These are phyloP conservation scores for Cystobasidium pallidum DNA, from an alignment of 1,284 basidiomycete genomes.

Conservation along the genomic window DNA sequence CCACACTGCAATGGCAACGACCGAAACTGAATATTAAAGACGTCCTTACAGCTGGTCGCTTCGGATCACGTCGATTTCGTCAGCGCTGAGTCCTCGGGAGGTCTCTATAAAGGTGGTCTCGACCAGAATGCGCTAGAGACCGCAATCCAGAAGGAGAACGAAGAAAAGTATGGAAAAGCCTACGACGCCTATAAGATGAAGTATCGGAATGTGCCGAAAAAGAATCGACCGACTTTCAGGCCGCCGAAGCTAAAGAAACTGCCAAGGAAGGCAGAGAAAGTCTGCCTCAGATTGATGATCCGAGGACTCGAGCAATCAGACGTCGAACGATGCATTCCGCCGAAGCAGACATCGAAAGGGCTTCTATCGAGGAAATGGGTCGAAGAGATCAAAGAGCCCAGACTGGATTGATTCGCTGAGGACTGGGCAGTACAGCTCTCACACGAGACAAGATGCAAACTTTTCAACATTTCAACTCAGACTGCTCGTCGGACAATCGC, in stretches of 20 bases:
- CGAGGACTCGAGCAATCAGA: constrained; percentile 24
- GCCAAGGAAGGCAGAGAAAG: not conserved
- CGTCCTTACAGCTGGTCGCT: constrained; percentile 25
- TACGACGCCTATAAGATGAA: not conserved
- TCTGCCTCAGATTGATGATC: constrained; percentile 9
- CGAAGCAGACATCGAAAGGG: not conserved
- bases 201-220: not conserved
- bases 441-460: not conserved
- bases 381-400: not conserved
- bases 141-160: not conserved
- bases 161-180: not conserved
- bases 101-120: not conserved
- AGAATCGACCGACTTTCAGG: not conserved
- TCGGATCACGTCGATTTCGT: constrained; percentile 30
- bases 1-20: too few species aligned
- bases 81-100: constrained; percentile 10
- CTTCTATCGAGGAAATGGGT: not conserved
- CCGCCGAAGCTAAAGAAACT: not conserved
- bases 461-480: not conserved
- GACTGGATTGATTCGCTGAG: not conserved
- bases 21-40: too few species aligned
- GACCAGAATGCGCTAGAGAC: constrained; percentile 21
- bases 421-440: constrained; percentile 2
- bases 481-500: constrained; percentile 2
- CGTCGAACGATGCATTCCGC: not conserved